Conservation (phyloP, 1,139 yeast genomes). For the Magnusiomyces ingens region DNA sequence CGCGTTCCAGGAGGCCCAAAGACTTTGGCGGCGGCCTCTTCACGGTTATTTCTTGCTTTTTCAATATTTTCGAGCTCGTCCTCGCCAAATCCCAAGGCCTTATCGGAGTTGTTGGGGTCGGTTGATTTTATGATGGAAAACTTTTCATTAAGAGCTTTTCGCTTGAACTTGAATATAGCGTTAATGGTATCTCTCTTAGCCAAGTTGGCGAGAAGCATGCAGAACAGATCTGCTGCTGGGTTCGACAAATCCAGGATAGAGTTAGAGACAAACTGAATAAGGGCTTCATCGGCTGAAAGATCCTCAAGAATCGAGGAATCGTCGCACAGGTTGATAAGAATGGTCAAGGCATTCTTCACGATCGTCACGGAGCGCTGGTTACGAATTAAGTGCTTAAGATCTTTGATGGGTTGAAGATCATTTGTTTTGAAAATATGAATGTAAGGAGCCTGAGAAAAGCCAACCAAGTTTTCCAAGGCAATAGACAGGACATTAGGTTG, state of each 20-base stretch:
- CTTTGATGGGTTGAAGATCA: constrained; percentile 65
- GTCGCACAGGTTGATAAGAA: constrained; percentile 76
- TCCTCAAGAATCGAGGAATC: constrained; percentile 51
- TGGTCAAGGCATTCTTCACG: constrained; percentile 54
- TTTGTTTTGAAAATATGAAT: constrained; percentile 63
- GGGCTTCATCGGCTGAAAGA: constrained; percentile 58
- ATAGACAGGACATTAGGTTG: constrained; percentile 78
- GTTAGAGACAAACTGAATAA: constrained; percentile 48
- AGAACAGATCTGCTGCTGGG: constrained; percentile 70
- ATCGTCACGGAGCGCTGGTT: constrained; percentile 8
- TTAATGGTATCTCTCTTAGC: constrained; percentile 69
- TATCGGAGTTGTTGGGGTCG: constrained; percentile 9
- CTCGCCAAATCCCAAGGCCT: constrained; percentile 15
- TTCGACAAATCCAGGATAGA: constrained; percentile 52
- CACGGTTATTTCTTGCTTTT: constrained; percentile 2
- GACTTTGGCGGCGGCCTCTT: constrained; percentile 4
- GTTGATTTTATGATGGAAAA: neutral
- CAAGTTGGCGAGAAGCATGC: constrained; percentile 76
- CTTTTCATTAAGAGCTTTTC: constrained; percentile 16
- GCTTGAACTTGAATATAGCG: constrained; percentile 45
- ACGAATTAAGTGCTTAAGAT: constrained; percentile 53
- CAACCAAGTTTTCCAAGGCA: constrained; percentile 80
- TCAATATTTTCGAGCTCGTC: constrained; percentile 11
- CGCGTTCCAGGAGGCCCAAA: constrained; percentile 33
- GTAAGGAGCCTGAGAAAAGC: constrained; percentile 66